Base-by-base conservation (phyloP, 1,139 yeast genomes). In the Sugiyamaella sp. region DNA sequence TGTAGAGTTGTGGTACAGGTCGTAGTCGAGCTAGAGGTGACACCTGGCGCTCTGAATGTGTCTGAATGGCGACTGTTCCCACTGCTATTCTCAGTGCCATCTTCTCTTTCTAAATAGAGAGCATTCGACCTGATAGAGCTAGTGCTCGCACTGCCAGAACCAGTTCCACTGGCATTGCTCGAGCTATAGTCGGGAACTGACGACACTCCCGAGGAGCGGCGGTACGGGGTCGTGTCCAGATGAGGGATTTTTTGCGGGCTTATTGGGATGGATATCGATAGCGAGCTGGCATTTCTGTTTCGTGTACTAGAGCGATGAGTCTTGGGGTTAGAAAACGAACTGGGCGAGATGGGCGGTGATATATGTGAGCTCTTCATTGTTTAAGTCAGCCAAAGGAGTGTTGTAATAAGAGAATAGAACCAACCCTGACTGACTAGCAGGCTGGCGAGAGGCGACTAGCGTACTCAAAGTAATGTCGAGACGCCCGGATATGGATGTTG, bases 241-340 rank as follows among this genome's bases (percentile, higher is more conserved):
- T 47, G 46, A 2, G 51, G 46, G 12, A 35, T 25, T 38, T 40
- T 29, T 37, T 46, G 51, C 1, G 55, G 55, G 35, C 55, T 48
- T 32, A 52, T 32, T 2, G 55, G 55, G 17, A 52, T 52, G 20
- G 55, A 52, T 48, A 52, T 52, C 17, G 55, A 52, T 41, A 52
- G 32, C n/a, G 55, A 52, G 42, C 47, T 32, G 39, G 55, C 55
- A 44, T 52, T 52, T 48, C 55, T 48, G 32, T 43, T 52, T 48
- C 46, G 21, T 10, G 51, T 14, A 5, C 45, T 27, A 12, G 44
- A 39, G 4, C 39, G 48, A 32, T 43, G 38, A n/a, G 40, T 12
- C 24, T 33, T 44, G 3, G 48, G 22, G 12, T 29, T 29, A 14
- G 39, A n/a, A 24, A 44, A 33, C 14, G 48, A 44, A 17, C 12